Percentiles rank a stretch among this genome's conserved stretches.
Evolutionary conservation across 176 grass and related monocot genomes (phyloP).

Genomic region (Oryza punctata): DNA sequence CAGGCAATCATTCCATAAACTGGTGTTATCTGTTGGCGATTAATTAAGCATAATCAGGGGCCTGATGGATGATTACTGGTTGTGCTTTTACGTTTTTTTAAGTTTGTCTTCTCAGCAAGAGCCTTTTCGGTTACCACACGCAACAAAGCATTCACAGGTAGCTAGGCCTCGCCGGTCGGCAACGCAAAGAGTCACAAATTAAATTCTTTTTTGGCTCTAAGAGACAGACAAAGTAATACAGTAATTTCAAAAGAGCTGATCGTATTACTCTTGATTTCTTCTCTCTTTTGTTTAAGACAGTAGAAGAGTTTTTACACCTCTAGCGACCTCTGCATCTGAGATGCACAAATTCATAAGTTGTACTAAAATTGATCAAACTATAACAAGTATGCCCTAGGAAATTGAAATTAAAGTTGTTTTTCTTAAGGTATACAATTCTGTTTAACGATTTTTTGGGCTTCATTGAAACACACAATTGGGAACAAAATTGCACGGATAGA

Average conservation of each 20-base stretch:
- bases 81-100: background rate
- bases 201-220: background rate
- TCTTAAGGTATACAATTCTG: background rate
- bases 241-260: background rate
- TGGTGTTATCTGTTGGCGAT: background rate
- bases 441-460: background rate
- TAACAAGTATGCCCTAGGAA: background rate
- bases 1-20: background rate
- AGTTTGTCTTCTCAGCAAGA: background rate
- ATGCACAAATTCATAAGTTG: too few relatives aligned
- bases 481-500: background rate
- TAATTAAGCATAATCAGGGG: background rate
- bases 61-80: background rate
- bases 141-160: background rate
- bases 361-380: background rate
- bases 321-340: too few relatives aligned
- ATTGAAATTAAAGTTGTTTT: background rate
- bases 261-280: background rate
- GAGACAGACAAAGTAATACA: background rate
- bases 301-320: too few relatives aligned
- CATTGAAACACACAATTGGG: background rate
- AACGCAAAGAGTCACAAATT: background rate
- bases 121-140: background rate
- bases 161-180: background rate
- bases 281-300: too few relatives aligned